Percentiles rank a stretch among this genome's conserved stretches.
Conservation (phyloP, 805 yeast species). For the Millerozyma miso region DNA sequence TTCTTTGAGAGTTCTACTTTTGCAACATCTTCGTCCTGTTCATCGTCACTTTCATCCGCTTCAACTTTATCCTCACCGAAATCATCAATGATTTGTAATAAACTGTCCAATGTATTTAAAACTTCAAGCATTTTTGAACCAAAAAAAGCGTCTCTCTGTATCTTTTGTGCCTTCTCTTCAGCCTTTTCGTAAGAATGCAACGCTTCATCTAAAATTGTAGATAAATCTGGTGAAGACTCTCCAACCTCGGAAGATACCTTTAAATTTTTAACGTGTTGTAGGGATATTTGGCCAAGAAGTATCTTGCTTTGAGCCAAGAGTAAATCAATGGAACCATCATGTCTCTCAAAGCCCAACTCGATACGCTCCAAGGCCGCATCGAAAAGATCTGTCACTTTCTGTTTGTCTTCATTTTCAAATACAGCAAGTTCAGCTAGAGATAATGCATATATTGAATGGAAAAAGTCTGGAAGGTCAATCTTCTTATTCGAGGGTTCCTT, state of each 20-base stretch:
- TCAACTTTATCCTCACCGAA: slow-evolving; percentile 52
- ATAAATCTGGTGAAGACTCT: slow-evolving; percentile 32
- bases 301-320: slow-evolving; percentile 54
- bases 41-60: slow-evolving; percentile 54
- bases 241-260: slow-evolving; percentile 31
- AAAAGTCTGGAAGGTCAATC: slow-evolving; percentile 37
- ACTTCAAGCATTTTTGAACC: slow-evolving; percentile 45
- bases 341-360: slow-evolving; percentile 50
- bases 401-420: slow-evolving; percentile 40
- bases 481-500: slow-evolving; percentile 3
- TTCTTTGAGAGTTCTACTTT: slow-evolving; percentile 35
- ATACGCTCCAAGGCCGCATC: slow-evolving; percentile 71
- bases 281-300: slow-evolving; percentile 53
- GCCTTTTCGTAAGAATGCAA: slow-evolving; percentile 44
- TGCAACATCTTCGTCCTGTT: slow-evolving; percentile 22
- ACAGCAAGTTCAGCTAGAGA: slow-evolving; percentile 63
- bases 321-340: slow-evolving; percentile 44
- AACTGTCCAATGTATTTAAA: slow-evolving; percentile 59
- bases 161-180: slow-evolving; percentile 22
- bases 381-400: slow-evolving; percentile 50
- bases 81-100: slow-evolving; percentile 61
- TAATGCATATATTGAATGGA: slow-evolving; percentile 71
- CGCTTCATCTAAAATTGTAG: slow-evolving; percentile 42
- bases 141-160: slow-evolving; percentile 26
- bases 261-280: slow-evolving; percentile 53